A percentile compares a stretch with the other conserved stretches of the same genome.
Conservation (phyloP, 129 eudicot genomes). For the Helianthus tuberosus region DNA sequence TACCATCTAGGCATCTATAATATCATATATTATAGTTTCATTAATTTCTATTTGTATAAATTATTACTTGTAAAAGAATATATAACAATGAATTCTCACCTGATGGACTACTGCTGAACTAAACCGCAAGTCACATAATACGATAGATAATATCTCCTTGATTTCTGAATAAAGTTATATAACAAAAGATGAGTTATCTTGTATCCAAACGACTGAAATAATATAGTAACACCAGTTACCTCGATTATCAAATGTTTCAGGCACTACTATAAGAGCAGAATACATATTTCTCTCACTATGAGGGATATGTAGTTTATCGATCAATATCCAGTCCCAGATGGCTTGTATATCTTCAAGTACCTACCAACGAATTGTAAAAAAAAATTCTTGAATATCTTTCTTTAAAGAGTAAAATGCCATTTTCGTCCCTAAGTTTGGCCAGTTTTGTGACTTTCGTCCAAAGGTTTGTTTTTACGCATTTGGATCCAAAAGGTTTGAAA, state of each 20-base stretch:
- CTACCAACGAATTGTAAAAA: conserved; percentile 34
- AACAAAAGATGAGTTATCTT: conserved; percentile 4
- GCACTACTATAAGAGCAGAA: conserved; percentile 88
- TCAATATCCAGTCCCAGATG: conserved; percentile 97
- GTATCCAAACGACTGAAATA: background rate
- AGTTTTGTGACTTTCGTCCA: too few species aligned
- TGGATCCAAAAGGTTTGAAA: too few species aligned
- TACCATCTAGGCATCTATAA: background rate
- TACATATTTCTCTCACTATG: conserved; percentile 66
- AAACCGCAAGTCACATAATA: conserved; percentile 78
- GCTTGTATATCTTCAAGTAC: conserved; percentile 89
- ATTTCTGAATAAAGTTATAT: conserved; percentile 54
- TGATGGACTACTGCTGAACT: conserved; percentile 94
- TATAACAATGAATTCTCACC: conserved; percentile 42
- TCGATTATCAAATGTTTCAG: conserved; percentile 92
- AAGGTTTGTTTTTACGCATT: too few species aligned
- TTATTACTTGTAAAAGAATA: background rate
- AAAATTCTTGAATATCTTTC: background rate
- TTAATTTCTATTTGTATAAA: background rate
- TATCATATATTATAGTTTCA: conserved; percentile 1
- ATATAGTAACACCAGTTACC: conserved; percentile 48
- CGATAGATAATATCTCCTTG: conserved; percentile 77
- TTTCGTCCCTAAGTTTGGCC: too few species aligned
- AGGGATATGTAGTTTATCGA: conserved; percentile 74
- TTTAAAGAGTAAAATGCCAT: background rate